Evolutionary conservation across 805 yeast genomes (phyloP).

Genomic region (Starmerella bacillaris): DNA sequence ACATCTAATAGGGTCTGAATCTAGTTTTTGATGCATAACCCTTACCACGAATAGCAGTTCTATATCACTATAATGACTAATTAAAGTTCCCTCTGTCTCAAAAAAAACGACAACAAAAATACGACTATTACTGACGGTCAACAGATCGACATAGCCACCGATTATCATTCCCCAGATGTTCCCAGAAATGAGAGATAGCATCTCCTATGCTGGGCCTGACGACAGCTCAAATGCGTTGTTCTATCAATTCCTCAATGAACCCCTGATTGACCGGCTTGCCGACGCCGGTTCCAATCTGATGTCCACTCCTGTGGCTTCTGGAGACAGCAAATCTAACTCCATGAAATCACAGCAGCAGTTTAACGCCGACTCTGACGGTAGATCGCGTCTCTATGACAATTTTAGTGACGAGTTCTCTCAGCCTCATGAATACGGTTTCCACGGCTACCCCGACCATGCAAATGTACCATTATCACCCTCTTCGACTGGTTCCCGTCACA

Average conservation of each 20-base stretch:
- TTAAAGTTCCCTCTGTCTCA: background rate
- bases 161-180: background rate
- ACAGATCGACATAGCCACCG: background rate
- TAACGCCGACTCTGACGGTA: background rate
- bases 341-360: background rate
- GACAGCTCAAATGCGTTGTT: slow-evolving; percentile 7
- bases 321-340: background rate
- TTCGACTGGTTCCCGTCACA: slow-evolving; percentile 5
- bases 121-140: background rate
- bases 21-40: too few species aligned
- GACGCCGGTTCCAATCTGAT: slow-evolving; percentile 9
- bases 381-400: slow-evolving; percentile 1
- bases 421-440: slow-evolving; percentile 1
- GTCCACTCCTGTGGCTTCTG: slow-evolving; percentile 4
- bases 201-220: slow-evolving; percentile 1
- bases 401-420: slow-evolving; percentile 3
- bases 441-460: slow-evolving; percentile 4
- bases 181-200: background rate
- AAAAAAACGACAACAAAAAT: background rate
- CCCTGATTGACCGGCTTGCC: slow-evolving; percentile 8
- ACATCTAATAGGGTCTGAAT: too few species aligned
- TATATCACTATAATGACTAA: background rate
- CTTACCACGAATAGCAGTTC: too few species aligned
- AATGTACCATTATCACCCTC: slow-evolving; percentile 9
- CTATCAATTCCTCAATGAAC: slow-evolving; percentile 12